phyloP scores from a whole-genome alignment of 2,329 filamentous ascomycete genomes.

The Epichloe uncinata region DNA sequence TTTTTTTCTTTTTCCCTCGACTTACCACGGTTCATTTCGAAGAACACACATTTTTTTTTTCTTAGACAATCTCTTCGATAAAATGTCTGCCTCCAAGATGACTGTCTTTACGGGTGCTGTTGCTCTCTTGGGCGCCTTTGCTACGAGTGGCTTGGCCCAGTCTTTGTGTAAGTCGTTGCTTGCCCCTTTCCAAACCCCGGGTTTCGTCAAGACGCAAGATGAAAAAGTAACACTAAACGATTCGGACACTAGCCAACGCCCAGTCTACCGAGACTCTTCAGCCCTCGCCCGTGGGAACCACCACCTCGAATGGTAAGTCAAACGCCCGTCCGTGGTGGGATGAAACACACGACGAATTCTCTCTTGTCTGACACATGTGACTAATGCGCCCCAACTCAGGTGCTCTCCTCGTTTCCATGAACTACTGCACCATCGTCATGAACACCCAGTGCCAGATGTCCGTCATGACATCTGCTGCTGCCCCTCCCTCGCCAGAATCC shows the following conservation, averaged over 20 bases:
- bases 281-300: conserved; percentile 19
- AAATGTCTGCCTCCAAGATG: conserved; percentile 19
- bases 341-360: neutral
- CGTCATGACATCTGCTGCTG: conserved; percentile 14
- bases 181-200: neutral
- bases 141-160: conserved; percentile 9
- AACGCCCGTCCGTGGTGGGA: neutral
- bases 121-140: conserved; percentile 12
- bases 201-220: neutral
- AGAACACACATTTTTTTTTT: too few species aligned
- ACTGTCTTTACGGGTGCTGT: conserved; percentile 12
- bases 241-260: conserved; percentile 13
- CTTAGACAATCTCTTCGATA: neutral
- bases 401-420: conserved; percentile 20
- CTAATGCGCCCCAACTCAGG: conserved; percentile 10
- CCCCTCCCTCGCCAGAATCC: conserved; percentile 10
- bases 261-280: conserved; percentile 16
- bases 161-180: conserved; percentile 10
- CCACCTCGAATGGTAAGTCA: conserved; percentile 19
- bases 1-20: too few species aligned
- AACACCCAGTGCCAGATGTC: conserved; percentile 20
- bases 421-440: conserved; percentile 22
- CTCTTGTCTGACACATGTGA: too few species aligned
- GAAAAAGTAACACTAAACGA: neutral
- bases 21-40: neutral